Evolutionary conservation across 768 basidiomycete genomes (phyloP).

Genomic region (Mycena amicta): DNA sequence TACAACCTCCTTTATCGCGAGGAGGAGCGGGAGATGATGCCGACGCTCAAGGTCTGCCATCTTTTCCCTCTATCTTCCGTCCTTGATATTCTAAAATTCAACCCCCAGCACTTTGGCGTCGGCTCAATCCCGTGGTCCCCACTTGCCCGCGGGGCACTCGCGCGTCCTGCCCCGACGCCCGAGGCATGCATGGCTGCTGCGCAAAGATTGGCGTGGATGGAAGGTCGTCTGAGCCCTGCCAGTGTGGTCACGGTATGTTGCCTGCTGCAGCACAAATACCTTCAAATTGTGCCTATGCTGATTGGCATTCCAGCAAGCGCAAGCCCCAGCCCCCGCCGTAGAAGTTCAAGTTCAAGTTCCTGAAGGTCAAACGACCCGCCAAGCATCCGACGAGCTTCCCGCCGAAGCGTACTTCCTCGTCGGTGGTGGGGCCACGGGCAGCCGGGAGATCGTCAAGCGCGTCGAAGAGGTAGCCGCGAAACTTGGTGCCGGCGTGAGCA

Average conservation of each 20-base stretch:
- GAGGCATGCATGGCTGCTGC: constrained; percentile 43
- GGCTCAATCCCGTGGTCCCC: constrained; percentile 65
- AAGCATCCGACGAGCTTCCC: constrained; percentile 5
- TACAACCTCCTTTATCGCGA: constrained; percentile 65
- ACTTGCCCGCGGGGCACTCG: constrained; percentile 52
- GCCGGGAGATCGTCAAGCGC: constrained; percentile 26
- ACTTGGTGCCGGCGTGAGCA: constrained; percentile 47
- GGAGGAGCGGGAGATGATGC: constrained; percentile 68
- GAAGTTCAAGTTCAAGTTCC: too few relatives aligned
- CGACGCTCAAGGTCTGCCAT: constrained; percentile 49
- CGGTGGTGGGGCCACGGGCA: background rate
- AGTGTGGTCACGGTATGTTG: too few relatives aligned
- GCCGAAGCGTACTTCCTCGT: constrained; percentile 26
- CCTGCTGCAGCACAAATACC: too few relatives aligned
- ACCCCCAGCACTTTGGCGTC: constrained; percentile 48
- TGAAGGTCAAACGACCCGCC: constrained; percentile 32
- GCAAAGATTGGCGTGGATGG: constrained; percentile 23
- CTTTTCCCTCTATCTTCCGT: background rate
- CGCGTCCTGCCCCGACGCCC: constrained; percentile 38
- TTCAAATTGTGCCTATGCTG: too few relatives aligned
- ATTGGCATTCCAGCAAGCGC: too few relatives aligned
- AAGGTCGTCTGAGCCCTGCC: constrained; percentile 42
- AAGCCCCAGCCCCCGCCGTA: too few relatives aligned
- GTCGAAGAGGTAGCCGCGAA: constrained; percentile 60
- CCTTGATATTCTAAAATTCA: background rate